Percentiles rank a stretch among this genome's conserved stretches.
Conservation (phyloP, 352 stramenopile species). For the Thalassiosira tumida region DNA sequence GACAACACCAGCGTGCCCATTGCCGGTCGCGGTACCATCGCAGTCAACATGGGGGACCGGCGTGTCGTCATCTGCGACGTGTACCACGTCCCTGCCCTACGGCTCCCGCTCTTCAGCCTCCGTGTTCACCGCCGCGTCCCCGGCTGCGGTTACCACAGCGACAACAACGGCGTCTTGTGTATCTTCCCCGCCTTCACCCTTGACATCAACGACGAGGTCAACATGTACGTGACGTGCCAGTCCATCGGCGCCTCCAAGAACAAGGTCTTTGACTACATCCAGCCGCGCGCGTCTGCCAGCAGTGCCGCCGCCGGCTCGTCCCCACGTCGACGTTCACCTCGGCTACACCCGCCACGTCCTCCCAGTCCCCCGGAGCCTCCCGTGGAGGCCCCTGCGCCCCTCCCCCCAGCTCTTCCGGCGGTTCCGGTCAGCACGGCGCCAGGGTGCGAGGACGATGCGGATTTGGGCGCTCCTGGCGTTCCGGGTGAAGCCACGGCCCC, state of each 20-base stretch:
- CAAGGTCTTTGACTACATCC: no score
- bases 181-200: slow-evolving; percentile 7
- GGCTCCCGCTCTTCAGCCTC: slow-evolving; percentile 28
- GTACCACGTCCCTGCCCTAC: slow-evolving; percentile 43
- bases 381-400: no score
- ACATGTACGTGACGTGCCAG: neutral
- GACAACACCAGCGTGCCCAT: slow-evolving; percentile 28
- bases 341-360: no score
- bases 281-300: no score
- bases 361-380: no score
- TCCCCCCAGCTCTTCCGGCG: no score
- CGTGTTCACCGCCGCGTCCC: neutral
- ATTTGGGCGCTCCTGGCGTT: no score
- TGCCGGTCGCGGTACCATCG: slow-evolving; percentile 1
- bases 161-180: slow-evolving; percentile 38
- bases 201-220: neutral
- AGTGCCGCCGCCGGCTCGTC: no score
- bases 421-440: no score
- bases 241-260: neutral
- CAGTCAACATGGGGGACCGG: slow-evolving; percentile 41
- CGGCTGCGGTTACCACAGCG: neutral
- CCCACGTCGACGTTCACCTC: no score
- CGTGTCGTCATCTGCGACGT: slow-evolving; percentile 12
- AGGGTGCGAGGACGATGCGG: no score
- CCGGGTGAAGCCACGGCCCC: no score